Conservation (phyloP, 805 yeast genomes). For the Wickerhamiella allomyrinae region DNA sequence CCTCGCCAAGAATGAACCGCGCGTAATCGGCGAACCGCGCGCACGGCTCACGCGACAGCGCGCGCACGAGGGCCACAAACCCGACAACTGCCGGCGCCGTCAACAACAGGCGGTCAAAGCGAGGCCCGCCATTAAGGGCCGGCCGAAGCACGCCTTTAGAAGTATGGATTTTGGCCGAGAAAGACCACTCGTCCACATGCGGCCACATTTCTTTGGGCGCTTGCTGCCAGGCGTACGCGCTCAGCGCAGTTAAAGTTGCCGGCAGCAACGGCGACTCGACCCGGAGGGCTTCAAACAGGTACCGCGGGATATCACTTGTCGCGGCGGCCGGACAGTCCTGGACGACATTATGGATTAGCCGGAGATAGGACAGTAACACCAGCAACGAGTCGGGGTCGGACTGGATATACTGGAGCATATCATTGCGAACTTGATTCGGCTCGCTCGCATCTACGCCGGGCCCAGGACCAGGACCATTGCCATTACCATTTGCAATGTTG, state of each 20-base stretch:
- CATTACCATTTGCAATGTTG: neutral
- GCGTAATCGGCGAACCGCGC: constrained; percentile 30
- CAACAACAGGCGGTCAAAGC: constrained; percentile 29
- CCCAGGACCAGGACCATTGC: neutral
- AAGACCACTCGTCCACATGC: constrained; percentile 57
- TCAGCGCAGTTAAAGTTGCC: neutral
- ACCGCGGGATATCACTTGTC: neutral
- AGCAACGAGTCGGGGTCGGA: constrained; percentile 40
- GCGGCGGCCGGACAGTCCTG: constrained; percentile 26
- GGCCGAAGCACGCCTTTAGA: constrained; percentile 18
- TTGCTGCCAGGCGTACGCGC: neutral
- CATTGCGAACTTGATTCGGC: neutral
- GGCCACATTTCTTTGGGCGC: constrained; percentile 39
- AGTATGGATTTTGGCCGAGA: constrained; percentile 24
- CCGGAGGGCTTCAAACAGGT: constrained; percentile 4
- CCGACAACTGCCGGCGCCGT: constrained; percentile 45
- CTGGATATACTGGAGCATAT: constrained; percentile 25
- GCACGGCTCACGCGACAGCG: constrained; percentile 19
- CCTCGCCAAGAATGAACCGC: constrained; percentile 54
- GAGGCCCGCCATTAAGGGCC: neutral
- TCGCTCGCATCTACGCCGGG: neutral
- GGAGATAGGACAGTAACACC: constrained; percentile 58
- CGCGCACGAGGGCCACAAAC: constrained; percentile 40
- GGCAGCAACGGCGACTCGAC: constrained; percentile 5
- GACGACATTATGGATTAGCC: constrained; percentile 44